A percentile compares a stretch with the other conserved stretches of the same genome.
Conservation (phyloP, 371 early-diverging fungal species). For the Zopfochytrium polystomum region DNA sequence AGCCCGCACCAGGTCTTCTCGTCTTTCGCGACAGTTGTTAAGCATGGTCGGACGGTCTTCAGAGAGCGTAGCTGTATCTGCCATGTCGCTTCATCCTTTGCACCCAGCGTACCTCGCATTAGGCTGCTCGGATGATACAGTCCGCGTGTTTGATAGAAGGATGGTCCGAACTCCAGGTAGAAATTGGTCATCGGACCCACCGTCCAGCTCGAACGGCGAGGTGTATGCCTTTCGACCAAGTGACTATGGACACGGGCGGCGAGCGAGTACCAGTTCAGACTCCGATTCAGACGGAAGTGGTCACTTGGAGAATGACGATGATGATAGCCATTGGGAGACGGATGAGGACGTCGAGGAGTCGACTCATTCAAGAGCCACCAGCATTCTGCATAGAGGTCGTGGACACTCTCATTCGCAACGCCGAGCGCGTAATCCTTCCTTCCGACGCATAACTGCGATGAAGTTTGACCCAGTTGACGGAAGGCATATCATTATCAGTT, state of each 20-base stretch:
- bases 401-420: too few relatives aligned
- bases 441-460: constrained; percentile 16
- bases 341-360: too few relatives aligned
- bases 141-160: constrained; percentile 26
- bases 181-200: too few relatives aligned
- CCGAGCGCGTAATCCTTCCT: too few relatives aligned
- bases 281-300: constrained; percentile 1
- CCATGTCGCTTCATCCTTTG: constrained; percentile 26
- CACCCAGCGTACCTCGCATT: constrained; percentile 23
- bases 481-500: constrained; percentile 16
- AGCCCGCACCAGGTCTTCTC: not conserved
- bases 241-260: constrained; percentile 11
- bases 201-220: constrained; percentile 20
- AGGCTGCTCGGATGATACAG: constrained; percentile 29
- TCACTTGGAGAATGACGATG: not conserved
- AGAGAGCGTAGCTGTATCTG: constrained; percentile 8
- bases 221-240: constrained; percentile 22
- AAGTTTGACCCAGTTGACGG: constrained; percentile 12
- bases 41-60: constrained; percentile 4
- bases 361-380: too few relatives aligned
- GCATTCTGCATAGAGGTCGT: too few relatives aligned
- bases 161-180: constrained; percentile 14
- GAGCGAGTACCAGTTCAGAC: too few relatives aligned
- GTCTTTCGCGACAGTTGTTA: not conserved
- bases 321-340: too few relatives aligned